These are phyloP conservation scores for Euphrasia arctica DNA, from an alignment of 305 asterid species.

Conservation along the genomic window DNA sequence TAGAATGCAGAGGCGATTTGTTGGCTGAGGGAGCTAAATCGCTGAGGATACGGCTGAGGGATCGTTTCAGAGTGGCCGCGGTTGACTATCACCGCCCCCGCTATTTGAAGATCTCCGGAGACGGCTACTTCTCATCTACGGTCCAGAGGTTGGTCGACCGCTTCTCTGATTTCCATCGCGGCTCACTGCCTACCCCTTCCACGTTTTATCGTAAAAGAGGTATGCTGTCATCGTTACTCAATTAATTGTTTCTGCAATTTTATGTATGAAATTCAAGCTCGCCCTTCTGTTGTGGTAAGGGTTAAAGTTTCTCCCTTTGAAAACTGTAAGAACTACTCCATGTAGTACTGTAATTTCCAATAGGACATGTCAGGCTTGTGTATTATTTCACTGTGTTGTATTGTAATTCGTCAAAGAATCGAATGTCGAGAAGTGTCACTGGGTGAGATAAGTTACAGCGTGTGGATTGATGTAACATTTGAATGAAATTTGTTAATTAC, in stretches of 20 bases:
- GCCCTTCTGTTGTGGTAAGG: neutral
- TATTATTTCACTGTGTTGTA: neutral
- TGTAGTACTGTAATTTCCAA: neutral
- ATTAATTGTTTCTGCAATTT: neutral
- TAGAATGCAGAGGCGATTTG: constrained; percentile 60
- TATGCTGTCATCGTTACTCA: constrained; percentile 15
- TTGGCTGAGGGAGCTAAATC: constrained; percentile 72
- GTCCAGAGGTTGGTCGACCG: constrained; percentile 58
- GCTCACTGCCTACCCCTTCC: constrained; percentile 61
- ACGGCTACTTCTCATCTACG: constrained; percentile 51
- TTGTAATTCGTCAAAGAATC: neutral
- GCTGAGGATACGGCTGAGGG: constrained; percentile 61
- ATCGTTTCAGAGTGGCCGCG: constrained; percentile 78
- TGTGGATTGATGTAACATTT: neutral
- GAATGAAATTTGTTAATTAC: neutral
- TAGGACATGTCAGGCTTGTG: neutral
- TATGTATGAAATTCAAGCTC: neutral
- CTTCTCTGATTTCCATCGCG: constrained; percentile 65
- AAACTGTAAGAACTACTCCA: neutral
- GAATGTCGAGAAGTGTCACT: neutral
- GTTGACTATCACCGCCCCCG: constrained; percentile 62
- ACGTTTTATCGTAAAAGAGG: constrained; percentile 77
- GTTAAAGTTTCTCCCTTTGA: neutral
- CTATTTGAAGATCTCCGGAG: constrained; percentile 30
- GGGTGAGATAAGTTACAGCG: neutral